Evolutionary conservation across 2,329 filamentous ascomycete genomes (phyloP).

Genomic region (Beauveria rudraprayagi): DNA sequence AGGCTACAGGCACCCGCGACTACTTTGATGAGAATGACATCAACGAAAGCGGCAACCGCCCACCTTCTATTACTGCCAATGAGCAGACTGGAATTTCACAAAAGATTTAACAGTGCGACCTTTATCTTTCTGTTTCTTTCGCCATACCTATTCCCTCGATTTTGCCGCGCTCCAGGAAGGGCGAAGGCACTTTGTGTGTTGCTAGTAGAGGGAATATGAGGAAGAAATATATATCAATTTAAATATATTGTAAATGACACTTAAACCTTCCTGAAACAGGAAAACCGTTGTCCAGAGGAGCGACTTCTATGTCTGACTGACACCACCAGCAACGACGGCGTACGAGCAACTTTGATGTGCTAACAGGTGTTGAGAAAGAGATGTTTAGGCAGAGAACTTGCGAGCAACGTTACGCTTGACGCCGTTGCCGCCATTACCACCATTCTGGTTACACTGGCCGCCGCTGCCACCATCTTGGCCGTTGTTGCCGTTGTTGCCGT

Average conservation of each 20-base stretch:
- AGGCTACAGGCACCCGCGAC: slow-evolving; percentile 14
- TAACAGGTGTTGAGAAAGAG: background rate
- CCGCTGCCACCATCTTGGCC: background rate
- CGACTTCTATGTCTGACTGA: background rate
- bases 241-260: background rate
- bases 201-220: background rate
- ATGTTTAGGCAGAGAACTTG: background rate
- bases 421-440: background rate
- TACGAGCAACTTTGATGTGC: background rate
- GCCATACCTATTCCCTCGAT: too few species aligned
- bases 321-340: background rate
- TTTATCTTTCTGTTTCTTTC: background rate
- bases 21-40: slow-evolving; percentile 9
- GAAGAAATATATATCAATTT: slow-evolving; percentile 2
- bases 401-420: background rate
- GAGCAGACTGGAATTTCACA: slow-evolving; percentile 9
- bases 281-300: background rate
- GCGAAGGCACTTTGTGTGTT: background rate
- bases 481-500: background rate
- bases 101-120: background rate
- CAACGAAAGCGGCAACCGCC: slow-evolving; percentile 9
- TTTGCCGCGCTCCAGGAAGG: too few species aligned
- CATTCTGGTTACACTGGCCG: too few species aligned
- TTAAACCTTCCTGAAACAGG: background rate
- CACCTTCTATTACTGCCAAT: slow-evolving; percentile 3